Evolutionary conservation across 164 flowering plant genomes (phyloP).

Genomic region (Dillenia turbinata): DNA sequence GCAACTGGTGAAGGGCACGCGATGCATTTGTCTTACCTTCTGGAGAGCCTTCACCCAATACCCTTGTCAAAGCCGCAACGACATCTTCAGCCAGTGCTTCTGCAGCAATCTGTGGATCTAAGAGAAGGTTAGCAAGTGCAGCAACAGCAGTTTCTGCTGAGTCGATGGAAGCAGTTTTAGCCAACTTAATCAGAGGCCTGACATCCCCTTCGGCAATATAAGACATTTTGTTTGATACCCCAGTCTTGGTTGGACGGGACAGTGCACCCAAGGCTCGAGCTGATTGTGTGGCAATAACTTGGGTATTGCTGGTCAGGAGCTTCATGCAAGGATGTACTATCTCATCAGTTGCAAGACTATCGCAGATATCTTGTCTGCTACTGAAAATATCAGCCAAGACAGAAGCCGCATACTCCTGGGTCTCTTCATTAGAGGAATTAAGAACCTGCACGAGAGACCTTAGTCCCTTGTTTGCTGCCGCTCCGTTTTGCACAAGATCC

Average conservation of each 20-base stretch:
- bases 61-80: constrained; percentile 72
- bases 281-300: constrained; percentile 68
- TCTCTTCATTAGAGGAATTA: constrained; percentile 71
- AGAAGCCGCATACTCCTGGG: constrained; percentile 82
- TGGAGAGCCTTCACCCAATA: constrained; percentile 68
- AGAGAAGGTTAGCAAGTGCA: constrained; percentile 83
- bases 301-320: constrained; percentile 80
- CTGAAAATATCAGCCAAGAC: constrained; percentile 79
- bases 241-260: constrained; percentile 61
- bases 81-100: constrained; percentile 83
- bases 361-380: constrained; percentile 73
- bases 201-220: constrained; percentile 78
- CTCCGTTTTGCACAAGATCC: constrained; percentile 68
- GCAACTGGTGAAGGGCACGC: constrained; percentile 69
- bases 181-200: constrained; percentile 69
- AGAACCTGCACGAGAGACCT: constrained; percentile 79
- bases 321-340: constrained; percentile 80
- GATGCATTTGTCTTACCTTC: constrained; percentile 85
- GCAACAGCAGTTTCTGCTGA: constrained; percentile 90
- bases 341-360: constrained; percentile 84
- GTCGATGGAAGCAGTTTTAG: constrained; percentile 75
- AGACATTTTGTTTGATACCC: constrained; percentile 47
- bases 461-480: constrained; percentile 71
- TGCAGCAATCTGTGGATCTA: constrained; percentile 75
- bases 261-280: constrained; percentile 87